These are phyloP conservation scores for Babesia bovis DNA, from an alignment of 169 alveolate species.

Conservation along the genomic window DNA sequence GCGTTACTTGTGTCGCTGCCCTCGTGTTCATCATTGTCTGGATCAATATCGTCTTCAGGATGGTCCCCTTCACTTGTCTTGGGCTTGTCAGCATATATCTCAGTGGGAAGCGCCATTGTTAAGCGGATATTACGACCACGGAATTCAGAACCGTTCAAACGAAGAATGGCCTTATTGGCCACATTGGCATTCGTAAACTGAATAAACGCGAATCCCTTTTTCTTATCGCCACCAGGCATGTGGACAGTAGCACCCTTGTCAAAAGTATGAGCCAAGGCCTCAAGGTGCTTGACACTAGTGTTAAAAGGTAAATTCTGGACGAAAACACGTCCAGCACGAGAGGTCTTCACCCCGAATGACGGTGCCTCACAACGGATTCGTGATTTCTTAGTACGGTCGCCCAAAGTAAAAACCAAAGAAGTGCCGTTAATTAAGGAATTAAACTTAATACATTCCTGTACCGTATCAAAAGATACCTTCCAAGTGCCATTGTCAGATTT, in stretches of 20 bases:
- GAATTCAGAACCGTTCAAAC: slow-evolving; percentile 51
- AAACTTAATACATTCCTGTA: slow-evolving; percentile 59
- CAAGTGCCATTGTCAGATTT: slow-evolving; percentile 27
- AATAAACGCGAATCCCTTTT: slow-evolving; percentile 62
- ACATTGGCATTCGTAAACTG: slow-evolving; percentile 39
- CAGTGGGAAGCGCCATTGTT: slow-evolving; percentile 53
- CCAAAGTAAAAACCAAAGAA: slow-evolving; percentile 1
- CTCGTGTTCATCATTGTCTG: background rate
- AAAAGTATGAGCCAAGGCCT: slow-evolving; percentile 2
- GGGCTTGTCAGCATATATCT: slow-evolving; percentile 24
- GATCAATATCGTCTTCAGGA: background rate
- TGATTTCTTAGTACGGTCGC: slow-evolving; percentile 15
- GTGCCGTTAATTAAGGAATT: slow-evolving; percentile 36
- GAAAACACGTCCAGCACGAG: slow-evolving; percentile 53
- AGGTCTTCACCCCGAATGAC: slow-evolving; percentile 32
- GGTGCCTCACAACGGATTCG: slow-evolving; percentile 23
- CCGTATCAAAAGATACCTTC: slow-evolving; percentile 36
- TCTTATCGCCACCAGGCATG: slow-evolving; percentile 28
- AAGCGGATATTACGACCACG: slow-evolving; percentile 51
- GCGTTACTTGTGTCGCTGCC: background rate
- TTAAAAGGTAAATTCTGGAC: slow-evolving; percentile 58
- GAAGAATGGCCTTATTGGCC: slow-evolving; percentile 47
- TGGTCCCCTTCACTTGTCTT: background rate
- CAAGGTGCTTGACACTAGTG: slow-evolving; percentile 16
- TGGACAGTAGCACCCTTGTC: slow-evolving; percentile 55